Conservation (phyloP, 345 rosid species). For the Ailanthus altissimus region DNA sequence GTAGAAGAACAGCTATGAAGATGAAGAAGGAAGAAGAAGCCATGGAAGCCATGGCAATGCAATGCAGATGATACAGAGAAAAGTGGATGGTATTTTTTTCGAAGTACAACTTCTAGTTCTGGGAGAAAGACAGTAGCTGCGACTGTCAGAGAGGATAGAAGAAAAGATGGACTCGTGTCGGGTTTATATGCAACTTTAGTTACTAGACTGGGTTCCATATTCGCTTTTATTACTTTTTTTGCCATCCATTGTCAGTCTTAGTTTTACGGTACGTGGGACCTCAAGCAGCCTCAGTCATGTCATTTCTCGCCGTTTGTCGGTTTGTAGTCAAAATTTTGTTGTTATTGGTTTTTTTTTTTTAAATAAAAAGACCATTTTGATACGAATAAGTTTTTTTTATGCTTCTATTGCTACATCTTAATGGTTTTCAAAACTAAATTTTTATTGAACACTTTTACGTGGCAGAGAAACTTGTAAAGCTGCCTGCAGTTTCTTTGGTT, state of each 20-base stretch:
- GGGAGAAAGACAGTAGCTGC: constrained; percentile 14
- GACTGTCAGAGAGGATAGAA: constrained; percentile 16
- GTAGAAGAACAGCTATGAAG: constrained; percentile 23
- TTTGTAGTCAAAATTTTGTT: too few relatives aligned
- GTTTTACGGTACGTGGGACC: too few relatives aligned
- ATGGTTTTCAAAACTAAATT: too few relatives aligned
- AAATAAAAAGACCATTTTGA: too few relatives aligned
- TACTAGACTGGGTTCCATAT: neutral
- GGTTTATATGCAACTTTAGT: constrained; percentile 7
- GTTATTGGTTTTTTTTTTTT: too few relatives aligned
- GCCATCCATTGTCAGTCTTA: neutral
- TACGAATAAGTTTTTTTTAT: too few relatives aligned
- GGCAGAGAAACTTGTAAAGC: too few relatives aligned
- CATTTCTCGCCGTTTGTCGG: too few relatives aligned
- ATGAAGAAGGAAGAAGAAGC: constrained; percentile 24
- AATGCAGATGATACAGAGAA: neutral
- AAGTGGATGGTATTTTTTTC: neutral
- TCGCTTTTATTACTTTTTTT: neutral
- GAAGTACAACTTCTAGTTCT: neutral
- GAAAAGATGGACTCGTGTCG: neutral
- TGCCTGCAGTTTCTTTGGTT: too few relatives aligned
- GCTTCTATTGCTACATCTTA: too few relatives aligned
- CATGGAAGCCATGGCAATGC: constrained; percentile 3
- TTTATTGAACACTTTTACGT: too few relatives aligned
- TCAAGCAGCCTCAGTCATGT: too few relatives aligned